Evolutionary conservation across 192 early-diverging fungal genomes (phyloP), one percentile per base, ranked within the genome.

Genomic region (Podila epigama): DNA sequence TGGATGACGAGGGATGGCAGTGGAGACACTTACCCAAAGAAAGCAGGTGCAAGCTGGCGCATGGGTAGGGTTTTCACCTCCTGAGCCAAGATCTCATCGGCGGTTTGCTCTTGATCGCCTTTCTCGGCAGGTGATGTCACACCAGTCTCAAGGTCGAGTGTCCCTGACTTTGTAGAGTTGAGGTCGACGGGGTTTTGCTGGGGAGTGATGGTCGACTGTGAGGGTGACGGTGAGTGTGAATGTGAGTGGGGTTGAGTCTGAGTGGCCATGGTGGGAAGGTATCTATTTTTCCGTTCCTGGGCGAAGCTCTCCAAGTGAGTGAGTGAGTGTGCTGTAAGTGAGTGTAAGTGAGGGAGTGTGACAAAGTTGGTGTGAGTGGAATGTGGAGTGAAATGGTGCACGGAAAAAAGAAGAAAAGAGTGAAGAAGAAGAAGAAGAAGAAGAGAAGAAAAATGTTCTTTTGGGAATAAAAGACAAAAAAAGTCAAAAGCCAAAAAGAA

Each of bases 11-110:
- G 28, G 58, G 16, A 11, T 0, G 27, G 28, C n/a, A 42, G 37
- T 5, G 35, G 13, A 1, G 4, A 3, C 35, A 20, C 20, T 61
- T 68, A 77, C 73, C 73, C 66, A 5, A 77, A 20, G 28, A 77
- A 68, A 9, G 73, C 73, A 10, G 73, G 73, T 16, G 61, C n/a
- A 28, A 77, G 61, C n/a, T 77, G 60, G 22, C 61, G 60, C 29
- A 77, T 42, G 31, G 73, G 73, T 18, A 77, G 29, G 12, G 73
- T 77, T 51, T 68, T 27, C 5, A 77, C 73, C 18, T 58, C 60
- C 54, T 75, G 51, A 7, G 65, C 53, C 34, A 75, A 34, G 32
- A 75, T 75, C 65, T 75, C 58, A 7, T 75, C 71, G 0, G 50
- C 57, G 0, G 71, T 75, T 27, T 63, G 60, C 34, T 66, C 64